These are phyloP conservation scores for Nigrograna mackinnonii DNA, from an alignment of 2,329 filamentous ascomycete species.

Conservation along the genomic window DNA sequence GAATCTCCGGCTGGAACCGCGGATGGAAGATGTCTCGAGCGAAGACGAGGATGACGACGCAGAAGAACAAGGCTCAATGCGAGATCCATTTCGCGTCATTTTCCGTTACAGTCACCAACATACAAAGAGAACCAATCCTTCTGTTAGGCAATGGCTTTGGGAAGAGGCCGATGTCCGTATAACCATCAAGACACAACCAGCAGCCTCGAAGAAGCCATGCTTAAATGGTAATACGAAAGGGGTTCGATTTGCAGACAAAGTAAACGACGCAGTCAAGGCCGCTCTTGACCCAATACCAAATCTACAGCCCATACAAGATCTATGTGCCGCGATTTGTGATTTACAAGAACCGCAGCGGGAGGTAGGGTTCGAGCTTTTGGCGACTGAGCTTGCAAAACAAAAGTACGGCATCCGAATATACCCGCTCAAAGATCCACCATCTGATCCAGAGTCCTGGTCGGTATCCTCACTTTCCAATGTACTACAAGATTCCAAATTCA, in stretches of 20 bases:
- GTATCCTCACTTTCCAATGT: conserved; percentile 14
- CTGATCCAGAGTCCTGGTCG: conserved; percentile 15
- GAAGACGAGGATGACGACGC: conserved; percentile 14
- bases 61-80: conserved; percentile 11
- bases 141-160: conserved; percentile 18
- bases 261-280: conserved; percentile 19
- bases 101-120: conserved; percentile 16
- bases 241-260: conserved; percentile 17
- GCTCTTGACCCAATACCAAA: conserved; percentile 14
- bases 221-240: conserved; percentile 8
- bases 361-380: conserved; percentile 19
- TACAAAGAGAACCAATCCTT: background rate
- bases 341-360: conserved; percentile 17
- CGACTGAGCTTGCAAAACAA: conserved; percentile 13
- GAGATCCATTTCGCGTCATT: conserved; percentile 20
- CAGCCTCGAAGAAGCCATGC: background rate
- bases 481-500: conserved; percentile 15
- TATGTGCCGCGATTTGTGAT: conserved; percentile 18
- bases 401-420: conserved; percentile 21
- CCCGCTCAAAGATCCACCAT: conserved; percentile 10
- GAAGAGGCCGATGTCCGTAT: conserved; percentile 22
- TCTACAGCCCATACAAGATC: conserved; percentile 17
- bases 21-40: conserved; percentile 15
- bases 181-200: background rate
- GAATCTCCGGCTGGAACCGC: conserved; percentile 23